Percentiles rank a stretch among this genome's conserved stretches.
Conservation (phyloP, 805 yeast species). For the Ogataea zsoltii region DNA sequence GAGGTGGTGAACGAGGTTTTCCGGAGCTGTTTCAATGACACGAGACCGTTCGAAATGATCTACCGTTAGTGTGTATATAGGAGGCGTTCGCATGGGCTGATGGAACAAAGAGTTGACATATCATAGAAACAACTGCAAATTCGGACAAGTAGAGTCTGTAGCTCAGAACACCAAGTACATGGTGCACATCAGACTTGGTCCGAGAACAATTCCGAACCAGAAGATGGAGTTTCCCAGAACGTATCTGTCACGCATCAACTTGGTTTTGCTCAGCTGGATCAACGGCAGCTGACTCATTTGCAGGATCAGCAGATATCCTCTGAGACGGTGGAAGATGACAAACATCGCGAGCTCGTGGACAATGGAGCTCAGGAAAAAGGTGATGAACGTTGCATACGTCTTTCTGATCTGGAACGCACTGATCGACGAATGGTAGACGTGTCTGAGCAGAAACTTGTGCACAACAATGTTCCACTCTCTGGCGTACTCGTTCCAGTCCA, state of each 20-base stretch:
- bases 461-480: constrained; percentile 95
- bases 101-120: constrained; percentile 1
- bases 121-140: too few species aligned
- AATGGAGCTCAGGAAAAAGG: constrained; percentile 76
- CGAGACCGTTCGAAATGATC: constrained; percentile 93
- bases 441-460: constrained; percentile 83
- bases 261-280: constrained; percentile 61
- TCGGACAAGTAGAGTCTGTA: not conserved
- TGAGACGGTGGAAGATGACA: constrained; percentile 72
- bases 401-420: constrained; percentile 70
- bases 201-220: constrained; percentile 89
- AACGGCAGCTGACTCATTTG: constrained; percentile 91
- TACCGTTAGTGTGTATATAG: constrained; percentile 49
- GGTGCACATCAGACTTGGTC: constrained; percentile 87
- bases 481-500: constrained; percentile 90
- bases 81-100: too few species aligned
- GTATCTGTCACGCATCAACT: constrained; percentile 52
- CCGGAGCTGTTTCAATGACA: constrained; percentile 90
- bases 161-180: constrained; percentile 71
- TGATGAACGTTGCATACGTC: constrained; percentile 67
- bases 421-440: constrained; percentile 90
- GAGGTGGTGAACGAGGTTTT: constrained; percentile 84
- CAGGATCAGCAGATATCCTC: constrained; percentile 76
- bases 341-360: constrained; percentile 94
- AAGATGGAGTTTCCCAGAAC: constrained; percentile 78